Evolutionary conservation across 169 alveolate species (phyloP).

Genomic region (Cryptosporidium viatorum): DNA sequence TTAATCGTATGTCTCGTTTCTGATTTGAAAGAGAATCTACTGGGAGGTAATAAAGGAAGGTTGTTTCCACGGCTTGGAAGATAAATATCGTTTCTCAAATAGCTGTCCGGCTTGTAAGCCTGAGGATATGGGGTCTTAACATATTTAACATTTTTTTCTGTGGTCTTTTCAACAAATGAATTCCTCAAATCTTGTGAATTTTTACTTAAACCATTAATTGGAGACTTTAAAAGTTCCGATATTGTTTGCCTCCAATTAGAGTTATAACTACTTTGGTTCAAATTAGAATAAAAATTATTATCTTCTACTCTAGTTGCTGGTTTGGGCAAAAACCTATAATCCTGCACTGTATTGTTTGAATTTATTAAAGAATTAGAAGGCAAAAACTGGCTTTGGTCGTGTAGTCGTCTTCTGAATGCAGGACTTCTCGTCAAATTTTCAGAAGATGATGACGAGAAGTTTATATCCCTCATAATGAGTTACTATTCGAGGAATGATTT

Average conservation of each 20-base stretch:
- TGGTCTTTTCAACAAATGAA: not conserved
- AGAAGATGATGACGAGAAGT: conserved; percentile 62
- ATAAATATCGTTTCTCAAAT: not conserved
- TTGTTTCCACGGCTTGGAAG: not conserved
- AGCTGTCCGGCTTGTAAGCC: not conserved
- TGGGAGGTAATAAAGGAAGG: conserved; percentile 58
- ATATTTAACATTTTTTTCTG: not conserved
- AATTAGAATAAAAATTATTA: not conserved
- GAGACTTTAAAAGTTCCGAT: not conserved
- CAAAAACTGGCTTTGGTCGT: conserved; percentile 9
- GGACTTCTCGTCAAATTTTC: conserved; percentile 39
- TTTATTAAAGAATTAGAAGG: conserved; percentile 1
- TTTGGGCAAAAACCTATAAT: conserved; percentile 42
- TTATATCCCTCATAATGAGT: conserved; percentile 44
- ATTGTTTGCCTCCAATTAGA: not conserved
- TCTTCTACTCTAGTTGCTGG: not conserved
- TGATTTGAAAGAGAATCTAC: not conserved
- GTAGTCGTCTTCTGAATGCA: not conserved
- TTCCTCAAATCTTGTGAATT: not conserved
- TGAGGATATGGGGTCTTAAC: conserved; percentile 6
- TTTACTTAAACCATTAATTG: conserved; percentile 1
- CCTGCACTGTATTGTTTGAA: conserved; percentile 25
- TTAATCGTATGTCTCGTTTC: not conserved
- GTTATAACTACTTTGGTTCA: not conserved
- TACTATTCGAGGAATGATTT: conserved; percentile 12